Percentiles rank a stretch among this genome's conserved stretches.
Conservation (phyloP, 192 early-diverging fungal species). For the Jimgerdemannia flammicorona region DNA sequence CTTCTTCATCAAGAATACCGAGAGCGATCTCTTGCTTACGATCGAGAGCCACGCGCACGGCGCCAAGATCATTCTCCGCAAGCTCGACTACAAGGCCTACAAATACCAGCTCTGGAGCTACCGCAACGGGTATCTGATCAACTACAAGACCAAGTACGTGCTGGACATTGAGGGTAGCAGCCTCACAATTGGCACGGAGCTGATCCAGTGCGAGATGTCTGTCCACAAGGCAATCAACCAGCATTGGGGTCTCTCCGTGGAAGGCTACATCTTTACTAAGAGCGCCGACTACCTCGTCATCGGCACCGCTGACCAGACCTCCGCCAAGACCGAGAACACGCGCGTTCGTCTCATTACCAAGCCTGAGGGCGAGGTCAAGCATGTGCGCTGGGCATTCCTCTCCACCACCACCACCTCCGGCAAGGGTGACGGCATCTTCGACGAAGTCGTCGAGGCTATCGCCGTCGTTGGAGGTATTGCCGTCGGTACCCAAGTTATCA, state of each 20-base stretch:
- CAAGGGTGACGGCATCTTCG: neutral
- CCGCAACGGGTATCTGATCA: slow-evolving; percentile 28
- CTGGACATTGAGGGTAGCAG: slow-evolving; percentile 26
- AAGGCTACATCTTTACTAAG: slow-evolving; percentile 23
- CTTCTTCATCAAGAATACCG: slow-evolving; percentile 24
- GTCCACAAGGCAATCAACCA: slow-evolving; percentile 14
- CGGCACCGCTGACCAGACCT: slow-evolving; percentile 3
- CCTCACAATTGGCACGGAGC: slow-evolving; percentile 5
- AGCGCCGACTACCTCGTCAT: slow-evolving; percentile 15
- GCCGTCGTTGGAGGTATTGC: neutral
- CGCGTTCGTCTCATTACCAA: slow-evolving; percentile 18
- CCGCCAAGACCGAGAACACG: neutral
- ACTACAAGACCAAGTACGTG: slow-evolving; percentile 30
- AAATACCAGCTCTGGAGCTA: slow-evolving; percentile 28
- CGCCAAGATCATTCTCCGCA: slow-evolving; percentile 19
- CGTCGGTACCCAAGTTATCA: neutral
- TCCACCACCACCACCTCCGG: neutral
- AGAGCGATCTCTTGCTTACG: slow-evolving; percentile 13
- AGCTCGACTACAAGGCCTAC: slow-evolving; percentile 18
- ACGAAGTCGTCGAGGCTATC: neutral
- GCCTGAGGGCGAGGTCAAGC: neutral
- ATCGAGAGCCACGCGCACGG: slow-evolving; percentile 12
- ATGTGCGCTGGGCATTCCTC: slow-evolving; percentile 23
- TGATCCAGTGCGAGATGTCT: slow-evolving; percentile 25
- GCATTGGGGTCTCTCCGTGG: slow-evolving; percentile 26